A percentile compares a stretch with the other conserved stretches of the same genome.
Evolutionary conservation across 2,329 filamentous ascomycete species (phyloP).

Genomic region (Pezicula radicicola): DNA sequence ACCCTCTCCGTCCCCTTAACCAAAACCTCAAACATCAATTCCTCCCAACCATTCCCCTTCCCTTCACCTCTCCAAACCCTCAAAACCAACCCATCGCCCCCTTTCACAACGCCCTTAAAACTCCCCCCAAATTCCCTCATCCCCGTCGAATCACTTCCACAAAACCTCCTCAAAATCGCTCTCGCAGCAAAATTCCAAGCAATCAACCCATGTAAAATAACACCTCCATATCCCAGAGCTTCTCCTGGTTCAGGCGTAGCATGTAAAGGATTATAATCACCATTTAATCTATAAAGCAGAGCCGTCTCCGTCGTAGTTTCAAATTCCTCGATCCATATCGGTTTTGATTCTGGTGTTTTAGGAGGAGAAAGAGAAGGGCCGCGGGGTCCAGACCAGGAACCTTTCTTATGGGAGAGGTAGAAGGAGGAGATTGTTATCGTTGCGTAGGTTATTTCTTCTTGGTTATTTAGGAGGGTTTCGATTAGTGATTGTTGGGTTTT

Average conservation of each 20-base stretch:
- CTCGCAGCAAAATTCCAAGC: conserved; percentile 78
- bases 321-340: too few relatives aligned
- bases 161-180: conserved; percentile 66
- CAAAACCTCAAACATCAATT: conserved; percentile 73
- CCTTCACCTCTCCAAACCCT: conserved; percentile 69
- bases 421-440: not conserved
- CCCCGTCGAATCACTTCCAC: conserved; percentile 71
- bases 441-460: not conserved
- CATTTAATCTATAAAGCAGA: conserved; percentile 55
- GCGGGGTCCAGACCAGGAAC: too few relatives aligned
- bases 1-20: conserved; percentile 73
- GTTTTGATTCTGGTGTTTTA: too few relatives aligned
- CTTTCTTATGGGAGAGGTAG: not conserved
- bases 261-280: conserved; percentile 90
- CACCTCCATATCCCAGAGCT: conserved; percentile 85
- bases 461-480: not conserved
- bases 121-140: conserved; percentile 85
- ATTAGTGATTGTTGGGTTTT: not conserved
- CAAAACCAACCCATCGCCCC: conserved; percentile 74
- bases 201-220: conserved; percentile 85
- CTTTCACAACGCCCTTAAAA: conserved; percentile 80
- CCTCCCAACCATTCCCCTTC: conserved; percentile 62
- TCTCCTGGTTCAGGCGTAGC: conserved; percentile 77
- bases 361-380: too few relatives aligned
- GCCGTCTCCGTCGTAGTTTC: too few relatives aligned